phyloP scores from a whole-genome alignment of 805 yeast species.

The Yamadazyma ubonensis region DNA sequence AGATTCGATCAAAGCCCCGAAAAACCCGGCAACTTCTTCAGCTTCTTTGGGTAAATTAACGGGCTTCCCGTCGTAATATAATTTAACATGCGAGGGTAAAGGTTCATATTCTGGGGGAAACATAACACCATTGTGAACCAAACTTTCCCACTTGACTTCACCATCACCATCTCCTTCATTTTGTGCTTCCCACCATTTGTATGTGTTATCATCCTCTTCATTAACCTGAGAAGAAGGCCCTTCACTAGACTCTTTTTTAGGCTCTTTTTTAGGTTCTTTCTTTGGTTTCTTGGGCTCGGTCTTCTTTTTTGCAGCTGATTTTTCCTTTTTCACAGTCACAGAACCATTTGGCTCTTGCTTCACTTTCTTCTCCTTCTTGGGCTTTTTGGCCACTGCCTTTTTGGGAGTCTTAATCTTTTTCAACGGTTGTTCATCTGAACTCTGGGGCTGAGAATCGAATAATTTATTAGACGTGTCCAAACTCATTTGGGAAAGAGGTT shows the following conservation, averaged over 20 bases:
- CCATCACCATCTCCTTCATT: conserved; percentile 59
- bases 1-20: conserved; percentile 80
- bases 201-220: conserved; percentile 43
- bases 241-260: neutral
- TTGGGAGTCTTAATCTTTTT: conserved; percentile 4
- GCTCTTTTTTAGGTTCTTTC: conserved; percentile 2
- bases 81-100: conserved; percentile 71
- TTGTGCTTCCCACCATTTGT: conserved; percentile 89
- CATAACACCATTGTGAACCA: conserved; percentile 86
- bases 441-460: too few relatives aligned
- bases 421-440: neutral
- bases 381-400: neutral
- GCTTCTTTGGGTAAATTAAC: conserved; percentile 76
- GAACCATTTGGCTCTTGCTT: neutral
- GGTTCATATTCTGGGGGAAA: conserved; percentile 93
- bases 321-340: conserved; percentile 6
- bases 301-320: too few relatives aligned
- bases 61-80: conserved; percentile 74
- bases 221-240: too few relatives aligned
- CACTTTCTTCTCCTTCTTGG: neutral
- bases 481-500: conserved; percentile 19
- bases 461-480: too few relatives aligned
- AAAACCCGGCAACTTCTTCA: conserved; percentile 96
- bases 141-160: conserved; percentile 78
- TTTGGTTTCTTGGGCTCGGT: conserved; percentile 9